phyloP scores from a whole-genome alignment of 129 eudicot genomes.

The Arctium lappa region DNA sequence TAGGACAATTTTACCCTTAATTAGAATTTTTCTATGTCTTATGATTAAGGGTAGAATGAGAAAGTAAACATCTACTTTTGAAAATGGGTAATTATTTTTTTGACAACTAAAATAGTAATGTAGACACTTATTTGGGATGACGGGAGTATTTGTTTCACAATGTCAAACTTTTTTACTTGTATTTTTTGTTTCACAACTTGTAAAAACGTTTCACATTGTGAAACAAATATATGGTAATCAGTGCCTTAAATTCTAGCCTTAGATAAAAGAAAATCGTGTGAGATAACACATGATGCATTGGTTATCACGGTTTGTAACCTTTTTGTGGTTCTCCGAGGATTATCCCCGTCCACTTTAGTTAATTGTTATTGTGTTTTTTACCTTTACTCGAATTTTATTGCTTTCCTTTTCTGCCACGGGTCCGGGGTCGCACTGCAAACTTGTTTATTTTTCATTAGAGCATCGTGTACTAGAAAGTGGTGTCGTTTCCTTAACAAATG shows the following conservation, averaged over 20 bases:
- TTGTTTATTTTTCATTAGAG: neutral
- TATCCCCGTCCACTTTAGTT: neutral
- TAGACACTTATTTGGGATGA: neutral
- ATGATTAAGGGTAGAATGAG: neutral
- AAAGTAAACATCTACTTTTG: neutral
- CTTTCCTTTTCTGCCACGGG: neutral
- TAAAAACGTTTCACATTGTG: neutral
- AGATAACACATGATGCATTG: neutral
- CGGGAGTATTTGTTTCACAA: neutral
- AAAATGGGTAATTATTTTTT: neutral
- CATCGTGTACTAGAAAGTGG: neutral
- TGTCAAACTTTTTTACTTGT: neutral
- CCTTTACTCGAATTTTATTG: neutral
- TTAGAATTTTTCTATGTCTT: neutral
- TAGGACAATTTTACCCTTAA: neutral
- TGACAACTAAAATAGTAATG: neutral
- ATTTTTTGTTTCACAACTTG: neutral
- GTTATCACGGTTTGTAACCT: neutral
- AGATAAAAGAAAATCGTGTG: neutral
- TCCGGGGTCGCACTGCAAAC: no score
- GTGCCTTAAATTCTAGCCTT: neutral
- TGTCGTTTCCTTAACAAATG: neutral
- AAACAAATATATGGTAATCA: neutral
- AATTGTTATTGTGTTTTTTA: neutral
- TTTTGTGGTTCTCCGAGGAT: neutral